A percentile compares a stretch with the other conserved stretches of the same genome.
Evolutionary conservation across 306 rosid genomes (phyloP).

Genomic region (Boehmeria nivea): DNA sequence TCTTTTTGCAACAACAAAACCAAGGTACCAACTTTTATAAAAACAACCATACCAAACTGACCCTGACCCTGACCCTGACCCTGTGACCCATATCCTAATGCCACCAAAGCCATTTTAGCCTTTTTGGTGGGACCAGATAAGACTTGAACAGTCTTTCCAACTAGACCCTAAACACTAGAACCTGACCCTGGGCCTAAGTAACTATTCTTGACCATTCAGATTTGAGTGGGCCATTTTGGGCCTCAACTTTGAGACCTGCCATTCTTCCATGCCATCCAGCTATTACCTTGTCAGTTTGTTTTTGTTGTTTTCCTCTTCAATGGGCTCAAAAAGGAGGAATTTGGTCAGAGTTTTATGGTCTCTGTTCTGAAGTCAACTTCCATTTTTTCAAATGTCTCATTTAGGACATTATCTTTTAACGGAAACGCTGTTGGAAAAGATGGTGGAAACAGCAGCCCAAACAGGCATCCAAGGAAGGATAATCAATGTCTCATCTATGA

Average conservation of each 20-base stretch:
- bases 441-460: constrained; percentile 74
- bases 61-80: no score
- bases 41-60: no score
- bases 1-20: no score
- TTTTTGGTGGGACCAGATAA: constrained; percentile 5
- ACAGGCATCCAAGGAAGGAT: constrained; percentile 91
- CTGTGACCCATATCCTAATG: background rate
- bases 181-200: background rate
- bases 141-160: no score
- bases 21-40: no score
- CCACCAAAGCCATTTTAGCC: background rate
- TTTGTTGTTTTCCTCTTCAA: background rate
- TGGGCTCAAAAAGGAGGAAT: background rate
- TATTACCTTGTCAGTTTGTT: background rate
- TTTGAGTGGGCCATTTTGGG: constrained; percentile 1
- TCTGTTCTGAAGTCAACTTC: background rate
- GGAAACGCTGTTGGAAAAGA: constrained; percentile 70
- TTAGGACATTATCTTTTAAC: constrained; percentile 72
- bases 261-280: background rate
- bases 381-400: background rate
- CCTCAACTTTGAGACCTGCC: no score
- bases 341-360: background rate
- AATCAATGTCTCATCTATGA: constrained; percentile 69
- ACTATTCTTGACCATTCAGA: background rate
- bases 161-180: constrained; percentile 4